Evolutionary conservation across 345 rosid species (phyloP).

Genomic region (Euphorbia lathyris): DNA sequence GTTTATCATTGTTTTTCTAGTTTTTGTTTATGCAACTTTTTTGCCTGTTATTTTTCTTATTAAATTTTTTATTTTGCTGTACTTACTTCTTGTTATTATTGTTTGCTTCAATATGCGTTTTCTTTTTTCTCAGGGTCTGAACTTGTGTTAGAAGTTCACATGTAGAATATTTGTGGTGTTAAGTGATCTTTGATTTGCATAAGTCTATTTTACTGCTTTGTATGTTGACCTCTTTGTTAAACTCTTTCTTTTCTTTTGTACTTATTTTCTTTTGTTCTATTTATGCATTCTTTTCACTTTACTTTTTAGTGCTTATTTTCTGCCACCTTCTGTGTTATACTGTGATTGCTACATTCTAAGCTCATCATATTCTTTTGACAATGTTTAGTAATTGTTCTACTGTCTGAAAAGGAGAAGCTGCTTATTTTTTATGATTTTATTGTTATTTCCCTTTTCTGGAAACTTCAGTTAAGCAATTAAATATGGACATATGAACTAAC

Average conservation of each 20-base stretch:
- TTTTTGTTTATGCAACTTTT: background rate
- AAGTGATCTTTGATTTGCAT: background rate
- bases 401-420: background rate
- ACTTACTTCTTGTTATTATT: background rate
- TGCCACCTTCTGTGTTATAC: background rate
- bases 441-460: background rate
- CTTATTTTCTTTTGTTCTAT: background rate
- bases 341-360: background rate
- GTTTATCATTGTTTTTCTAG: background rate
- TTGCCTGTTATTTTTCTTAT: background rate
- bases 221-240: background rate
- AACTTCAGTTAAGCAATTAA: background rate
- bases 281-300: background rate
- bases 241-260: background rate
- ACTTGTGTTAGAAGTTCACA: background rate
- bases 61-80: background rate
- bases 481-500: background rate
- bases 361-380: background rate
- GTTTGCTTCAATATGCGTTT: background rate
- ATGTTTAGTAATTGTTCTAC: background rate
- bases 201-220: background rate
- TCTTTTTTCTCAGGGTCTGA: background rate
- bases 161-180: background rate
- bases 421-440: background rate
- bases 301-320: background rate